A percentile compares a stretch with the other conserved stretches of the same genome.
These are phyloP conservation scores for Colletotrichum magnum DNA, from an alignment of 2,329 filamentous ascomycete genomes.

Conservation along the genomic window DNA sequence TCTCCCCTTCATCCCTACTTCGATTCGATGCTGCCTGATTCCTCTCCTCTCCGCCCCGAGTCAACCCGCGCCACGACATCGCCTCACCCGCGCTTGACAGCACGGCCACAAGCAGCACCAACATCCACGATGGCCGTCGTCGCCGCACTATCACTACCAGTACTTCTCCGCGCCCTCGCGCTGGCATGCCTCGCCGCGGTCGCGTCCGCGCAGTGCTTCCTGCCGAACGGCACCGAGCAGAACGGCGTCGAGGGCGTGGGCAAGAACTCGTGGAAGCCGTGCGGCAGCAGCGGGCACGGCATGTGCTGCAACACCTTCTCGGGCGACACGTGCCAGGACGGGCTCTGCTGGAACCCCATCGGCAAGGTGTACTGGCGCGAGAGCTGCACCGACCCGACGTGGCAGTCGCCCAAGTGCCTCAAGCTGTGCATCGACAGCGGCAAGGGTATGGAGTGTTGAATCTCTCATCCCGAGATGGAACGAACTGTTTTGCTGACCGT, in stretches of 20 bases:
- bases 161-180: not conserved
- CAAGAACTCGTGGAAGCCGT: conserved; percentile 16
- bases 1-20: too few species aligned
- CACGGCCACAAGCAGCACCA: too few species aligned
- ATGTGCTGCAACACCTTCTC: conserved; percentile 32
- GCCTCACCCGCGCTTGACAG: too few species aligned
- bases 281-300: conserved; percentile 19
- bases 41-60: too few species aligned
- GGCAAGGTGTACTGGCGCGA: conserved; percentile 40
- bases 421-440: conserved; percentile 40
- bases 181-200: not conserved
- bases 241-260: not conserved
- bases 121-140: too few species aligned
- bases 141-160: too few species aligned
- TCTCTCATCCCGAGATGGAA: not conserved
- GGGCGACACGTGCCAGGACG: conserved; percentile 24
- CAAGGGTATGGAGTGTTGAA: not conserved
- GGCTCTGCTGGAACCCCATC: conserved; percentile 27
- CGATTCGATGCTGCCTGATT: too few species aligned
- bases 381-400: conserved; percentile 45
- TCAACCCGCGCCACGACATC: too few species aligned
- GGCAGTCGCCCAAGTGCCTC: conserved; percentile 42
- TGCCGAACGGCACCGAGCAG: conserved; percentile 25
- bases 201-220: conserved; percentile 20
- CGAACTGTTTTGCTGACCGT: not conserved